Evolutionary conservation across 768 basidiomycete genomes (phyloP).

Genomic region (Epithele typhae): DNA sequence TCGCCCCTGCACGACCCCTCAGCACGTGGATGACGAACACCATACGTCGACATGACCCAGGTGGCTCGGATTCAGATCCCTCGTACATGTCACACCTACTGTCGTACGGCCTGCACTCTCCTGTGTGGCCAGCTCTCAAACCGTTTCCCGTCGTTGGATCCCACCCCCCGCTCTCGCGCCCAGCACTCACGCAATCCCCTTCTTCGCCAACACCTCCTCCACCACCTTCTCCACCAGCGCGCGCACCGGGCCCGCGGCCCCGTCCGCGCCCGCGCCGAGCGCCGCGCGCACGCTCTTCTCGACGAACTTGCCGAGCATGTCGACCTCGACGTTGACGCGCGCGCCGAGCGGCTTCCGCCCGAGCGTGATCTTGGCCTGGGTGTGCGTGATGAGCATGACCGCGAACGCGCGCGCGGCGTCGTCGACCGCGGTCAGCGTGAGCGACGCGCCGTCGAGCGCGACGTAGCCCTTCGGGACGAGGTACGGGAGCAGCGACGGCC

Average conservation of each 20-base stretch:
- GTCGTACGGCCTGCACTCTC: too few relatives aligned
- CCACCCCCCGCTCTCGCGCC: too few relatives aligned
- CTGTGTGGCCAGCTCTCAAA: too few relatives aligned
- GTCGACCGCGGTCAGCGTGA: conserved; percentile 83
- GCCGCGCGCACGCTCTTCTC: conserved; percentile 75
- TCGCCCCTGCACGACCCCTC: neutral
- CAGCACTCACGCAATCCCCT: conserved; percentile 37
- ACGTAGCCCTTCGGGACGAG: conserved; percentile 94
- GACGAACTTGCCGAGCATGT: conserved; percentile 92
- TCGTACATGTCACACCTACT: too few relatives aligned
- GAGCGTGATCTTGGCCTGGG: conserved; percentile 84
- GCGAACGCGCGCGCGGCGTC: conserved; percentile 62
- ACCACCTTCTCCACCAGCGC: conserved; percentile 58
- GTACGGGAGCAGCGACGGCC: conserved; percentile 70
- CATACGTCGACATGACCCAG: conserved; percentile 1
- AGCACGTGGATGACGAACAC: conserved; percentile 8
- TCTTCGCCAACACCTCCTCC: conserved; percentile 45
- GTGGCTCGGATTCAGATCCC: conserved; percentile 2
- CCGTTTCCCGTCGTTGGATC: too few relatives aligned
- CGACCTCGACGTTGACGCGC: conserved; percentile 92
- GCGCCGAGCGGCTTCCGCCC: conserved; percentile 68
- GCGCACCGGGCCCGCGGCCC: conserved; percentile 46
- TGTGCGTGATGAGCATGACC: conserved; percentile 95
- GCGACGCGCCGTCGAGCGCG: conserved; percentile 89
- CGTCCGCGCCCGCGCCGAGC: conserved; percentile 49